phyloP scores from a whole-genome alignment of 805 yeast genomes.

The Zygotorulaspora sp. region DNA sequence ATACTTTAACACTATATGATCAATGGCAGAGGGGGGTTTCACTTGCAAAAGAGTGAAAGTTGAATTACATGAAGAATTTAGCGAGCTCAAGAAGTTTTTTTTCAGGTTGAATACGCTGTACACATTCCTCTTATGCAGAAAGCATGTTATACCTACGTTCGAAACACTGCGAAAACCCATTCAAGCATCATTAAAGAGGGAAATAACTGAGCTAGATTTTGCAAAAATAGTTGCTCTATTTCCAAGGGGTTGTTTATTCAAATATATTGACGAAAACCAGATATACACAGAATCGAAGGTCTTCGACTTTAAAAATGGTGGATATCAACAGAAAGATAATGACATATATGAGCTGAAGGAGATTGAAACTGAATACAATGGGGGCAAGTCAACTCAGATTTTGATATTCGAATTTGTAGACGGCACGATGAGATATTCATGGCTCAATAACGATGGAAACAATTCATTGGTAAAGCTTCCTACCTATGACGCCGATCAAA shows the following conservation, averaged over 20 bases:
- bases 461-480: conserved; percentile 47
- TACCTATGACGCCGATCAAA: conserved; percentile 49
- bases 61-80: conserved; percentile 32
- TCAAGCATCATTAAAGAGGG: conserved; percentile 45
- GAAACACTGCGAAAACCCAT: conserved; percentile 50
- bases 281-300: conserved; percentile 38
- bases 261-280: conserved; percentile 77
- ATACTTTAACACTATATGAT: too few species aligned
- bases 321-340: conserved; percentile 52
- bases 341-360: conserved; percentile 49
- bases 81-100: conserved; percentile 45
- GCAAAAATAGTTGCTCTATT: conserved; percentile 58
- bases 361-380: conserved; percentile 32
- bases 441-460: conserved; percentile 39
- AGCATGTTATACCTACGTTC: conserved; percentile 56
- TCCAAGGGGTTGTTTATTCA: conserved; percentile 66
- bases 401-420: conserved; percentile 76
- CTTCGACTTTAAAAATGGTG: conserved; percentile 39
- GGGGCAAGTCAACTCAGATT: conserved; percentile 44
- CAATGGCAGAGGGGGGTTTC: not conserved
- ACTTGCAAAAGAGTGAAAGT: conserved; percentile 13
- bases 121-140: conserved; percentile 58
- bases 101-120: conserved; percentile 54
- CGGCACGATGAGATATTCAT: conserved; percentile 49
- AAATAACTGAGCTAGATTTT: conserved; percentile 48